These are phyloP conservation scores for Fusarium brevicatenulatum DNA, from an alignment of 2,329 filamentous ascomycete species.

Conservation along the genomic window DNA sequence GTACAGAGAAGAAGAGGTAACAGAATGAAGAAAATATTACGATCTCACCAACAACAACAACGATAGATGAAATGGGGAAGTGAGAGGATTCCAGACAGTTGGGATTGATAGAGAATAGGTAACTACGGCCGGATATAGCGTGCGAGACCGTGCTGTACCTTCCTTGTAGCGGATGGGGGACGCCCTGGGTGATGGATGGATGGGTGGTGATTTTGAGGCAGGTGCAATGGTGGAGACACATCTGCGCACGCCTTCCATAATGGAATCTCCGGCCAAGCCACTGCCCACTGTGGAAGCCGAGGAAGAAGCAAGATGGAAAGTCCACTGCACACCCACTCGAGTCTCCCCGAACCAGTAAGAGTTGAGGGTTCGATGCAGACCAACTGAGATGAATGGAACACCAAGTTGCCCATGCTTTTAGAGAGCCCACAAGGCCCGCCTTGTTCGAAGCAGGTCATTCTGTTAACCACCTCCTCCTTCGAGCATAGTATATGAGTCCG, in stretches of 20 bases:
- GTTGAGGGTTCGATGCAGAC: conserved; percentile 1
- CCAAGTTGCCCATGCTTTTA: conserved; percentile 23
- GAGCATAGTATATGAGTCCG: conserved; percentile 33
- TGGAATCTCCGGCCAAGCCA: conserved; percentile 41
- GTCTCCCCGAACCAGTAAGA: conserved; percentile 27
- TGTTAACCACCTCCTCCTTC: conserved; percentile 42
- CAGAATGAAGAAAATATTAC: conserved; percentile 19
- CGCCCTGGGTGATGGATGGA: conserved; percentile 5
- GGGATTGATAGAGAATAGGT: conserved; percentile 17
- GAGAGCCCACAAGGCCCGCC: conserved; percentile 33
- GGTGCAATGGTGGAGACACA: conserved; percentile 34
- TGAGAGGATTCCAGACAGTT: conserved; percentile 31
- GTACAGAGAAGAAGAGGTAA: conserved; percentile 7
- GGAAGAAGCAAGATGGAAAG: conserved; percentile 44
- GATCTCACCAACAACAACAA: conserved; percentile 13
- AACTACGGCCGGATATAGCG: conserved; percentile 34
- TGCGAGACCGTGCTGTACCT: conserved; percentile 22
- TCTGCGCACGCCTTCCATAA: conserved; percentile 35
- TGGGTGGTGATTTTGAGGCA: conserved; percentile 37
- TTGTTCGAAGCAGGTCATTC: conserved; percentile 29
- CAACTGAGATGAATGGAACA: conserved; percentile 32
- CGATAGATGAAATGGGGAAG: conserved; percentile 34
- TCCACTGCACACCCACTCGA: conserved; percentile 39
- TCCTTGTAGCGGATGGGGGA: conserved; percentile 19
- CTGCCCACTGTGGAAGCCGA: conserved; percentile 41